These are phyloP conservation scores for Cucumis cinereus DNA, from an alignment of 306 rosid species.

Conservation along the genomic window DNA sequence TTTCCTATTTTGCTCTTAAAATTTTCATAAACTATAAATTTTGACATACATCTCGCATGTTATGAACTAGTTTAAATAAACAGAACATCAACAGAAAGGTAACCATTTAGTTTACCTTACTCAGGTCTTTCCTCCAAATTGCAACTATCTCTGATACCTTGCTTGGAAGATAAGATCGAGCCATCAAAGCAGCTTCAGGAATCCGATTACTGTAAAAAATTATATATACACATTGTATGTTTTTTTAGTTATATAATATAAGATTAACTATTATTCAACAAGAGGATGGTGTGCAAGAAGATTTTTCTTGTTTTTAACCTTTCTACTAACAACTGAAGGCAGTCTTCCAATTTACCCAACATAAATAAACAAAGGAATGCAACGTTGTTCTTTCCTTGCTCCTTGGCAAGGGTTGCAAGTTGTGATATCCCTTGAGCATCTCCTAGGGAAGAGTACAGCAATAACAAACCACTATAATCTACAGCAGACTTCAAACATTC, in stretches of 20 bases:
- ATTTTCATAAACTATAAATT: too few species aligned
- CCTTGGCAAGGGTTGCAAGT: conserved; percentile 86
- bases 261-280: neutral
- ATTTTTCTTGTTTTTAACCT: conserved; percentile 29
- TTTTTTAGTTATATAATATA: neutral
- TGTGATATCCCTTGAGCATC: conserved; percentile 81
- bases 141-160: conserved; percentile 93
- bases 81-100: neutral
- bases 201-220: conserved; percentile 69
- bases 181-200: conserved; percentile 99
- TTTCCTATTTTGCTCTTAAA: too few species aligned
- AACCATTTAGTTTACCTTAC: conserved; percentile 47
- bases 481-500: conserved; percentile 79
- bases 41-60: too few species aligned
- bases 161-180: conserved; percentile 98
- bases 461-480: conserved; percentile 91
- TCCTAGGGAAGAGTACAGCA: conserved; percentile 96
- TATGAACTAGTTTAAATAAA: neutral
- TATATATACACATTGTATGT: too few species aligned
- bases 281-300: neutral
- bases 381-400: conserved; percentile 97
- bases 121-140: conserved; percentile 90
- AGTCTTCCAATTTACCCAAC: conserved; percentile 91
- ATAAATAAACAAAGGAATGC: conserved; percentile 89
- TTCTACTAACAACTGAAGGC: conserved; percentile 85